Evolutionary conservation across 2,329 filamentous ascomycete genomes (phyloP), one percentile per base, ranked within the genome.

Genomic region (Hypoxylon sp.): DNA sequence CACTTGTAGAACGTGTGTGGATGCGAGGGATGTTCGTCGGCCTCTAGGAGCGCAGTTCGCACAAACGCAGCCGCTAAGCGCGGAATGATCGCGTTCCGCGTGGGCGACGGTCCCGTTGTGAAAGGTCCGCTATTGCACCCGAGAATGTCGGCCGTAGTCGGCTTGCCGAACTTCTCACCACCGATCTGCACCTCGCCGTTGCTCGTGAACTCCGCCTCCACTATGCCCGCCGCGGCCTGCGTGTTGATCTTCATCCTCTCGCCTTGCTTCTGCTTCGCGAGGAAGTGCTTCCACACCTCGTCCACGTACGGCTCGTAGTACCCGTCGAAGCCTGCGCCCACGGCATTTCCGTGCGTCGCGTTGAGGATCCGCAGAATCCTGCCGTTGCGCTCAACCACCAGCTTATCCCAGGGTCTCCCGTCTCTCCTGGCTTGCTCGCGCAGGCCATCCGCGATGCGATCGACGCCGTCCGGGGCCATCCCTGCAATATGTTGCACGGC

Each of bases 81-180:
- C 33, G 80, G 91, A 85, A 72, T 83, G 58, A 83, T 81, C 20
- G 80, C 80, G 79, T 75, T 84, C 54, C 76, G 83, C 75, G 64
- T 76, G 22, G 76, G 67, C 58, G 66, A 85, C 75, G 50, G 82
- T 75, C 71, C 80, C 6, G 78, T 82, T 6, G 82, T 81, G 71
- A 91, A 91, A 0, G 89, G 88, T 0, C 89, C 89, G 1, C 85
- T 88, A 72, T 86, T 89, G 80, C 90, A 92, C 37, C 85, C 86
- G 75, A 92, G 88, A 69, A 93, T 90, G 77, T 93, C 91, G 11
- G 80, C 81, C 1, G 87, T 87, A 1, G 81, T 84, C 0, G 91
- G 91, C 64, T 85, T 83, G 1, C 76, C 65, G 76, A 92, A 93
- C 1, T 46, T 35, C 71, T 83, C 82, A 8, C 71, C 70, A 37